phyloP scores from a whole-genome alignment of 2,329 filamentous ascomycete species.

The Cladorrhinum sp. region DNA sequence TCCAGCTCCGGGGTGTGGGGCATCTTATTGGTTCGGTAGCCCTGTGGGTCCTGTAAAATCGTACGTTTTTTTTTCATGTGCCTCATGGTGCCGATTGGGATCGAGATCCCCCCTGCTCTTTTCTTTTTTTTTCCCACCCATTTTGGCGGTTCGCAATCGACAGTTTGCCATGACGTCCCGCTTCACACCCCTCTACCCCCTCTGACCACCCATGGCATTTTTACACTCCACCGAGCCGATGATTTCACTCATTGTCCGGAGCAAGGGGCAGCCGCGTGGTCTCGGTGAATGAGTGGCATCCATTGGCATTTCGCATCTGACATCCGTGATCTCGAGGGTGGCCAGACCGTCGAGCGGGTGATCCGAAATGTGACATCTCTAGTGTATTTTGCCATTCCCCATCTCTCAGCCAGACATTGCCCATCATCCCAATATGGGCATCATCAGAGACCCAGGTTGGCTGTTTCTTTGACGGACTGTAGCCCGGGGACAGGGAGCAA shows the following conservation, averaged over 20 bases:
- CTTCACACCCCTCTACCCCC: neutral
- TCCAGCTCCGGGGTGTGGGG: conserved; percentile 14
- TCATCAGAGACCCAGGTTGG: neutral
- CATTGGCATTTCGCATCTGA: neutral
- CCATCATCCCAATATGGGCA: neutral
- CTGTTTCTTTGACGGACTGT: neutral
- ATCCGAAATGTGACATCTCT: neutral
- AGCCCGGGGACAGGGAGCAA: neutral
- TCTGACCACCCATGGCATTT: neutral
- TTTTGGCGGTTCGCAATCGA: neutral
- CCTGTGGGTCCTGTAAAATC: conserved; percentile 28
- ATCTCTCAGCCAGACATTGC: conserved; percentile 6
- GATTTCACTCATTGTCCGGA: neutral
- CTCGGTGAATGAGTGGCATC: neutral
- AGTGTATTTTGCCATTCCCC: neutral
- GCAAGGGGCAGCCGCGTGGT: neutral
- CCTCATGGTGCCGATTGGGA: conserved; percentile 28
- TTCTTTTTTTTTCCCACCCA: conserved; percentile 12
- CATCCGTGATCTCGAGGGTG: neutral
- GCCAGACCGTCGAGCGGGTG: neutral
- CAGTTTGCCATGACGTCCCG: conserved; percentile 1
- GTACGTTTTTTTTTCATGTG: conserved; percentile 33
- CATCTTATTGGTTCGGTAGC: conserved; percentile 27
- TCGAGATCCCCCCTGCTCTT: conserved; percentile 27
- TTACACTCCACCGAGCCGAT: neutral